Evolutionary conservation across 192 early-diverging fungal species (phyloP), one percentile per base, ranked within the genome.

Genomic region (Rhizophagus sp.): DNA sequence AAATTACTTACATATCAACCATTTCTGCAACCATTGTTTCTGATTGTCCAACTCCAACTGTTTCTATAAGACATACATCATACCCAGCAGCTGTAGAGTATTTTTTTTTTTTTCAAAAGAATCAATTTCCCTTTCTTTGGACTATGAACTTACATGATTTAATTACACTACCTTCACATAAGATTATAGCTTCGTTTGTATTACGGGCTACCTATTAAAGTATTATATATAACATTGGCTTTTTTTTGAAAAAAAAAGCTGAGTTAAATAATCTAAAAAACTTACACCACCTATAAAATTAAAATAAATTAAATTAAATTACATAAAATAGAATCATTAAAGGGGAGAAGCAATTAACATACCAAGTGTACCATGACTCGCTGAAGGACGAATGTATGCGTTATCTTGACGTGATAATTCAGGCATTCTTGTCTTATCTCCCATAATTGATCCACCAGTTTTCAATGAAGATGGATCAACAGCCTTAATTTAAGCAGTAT

Each of bases 11-110:
- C 91, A 95, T 94, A 80, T 96, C 95, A 25, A 94, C 93, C 91
- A 96, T 95, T 27, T 95, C 95, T 9, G 93, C 84, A 5, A 96
- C 93, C 91, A 95, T 95, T 7, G 91, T 94, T 81, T 96, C 95
- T 2, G 91, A 93, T 81, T 96, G 95, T 19, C 95, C 95, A 8
- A 96, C 95, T 39, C 95, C 95, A 11, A 96, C 94, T 1, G 95
- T 95, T 81, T 96, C 95, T 11, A 96, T 91, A 5, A 96, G 83
- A 39, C 91, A 89, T 24, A 95, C 88, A 79, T 96, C 93, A 79
- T 92, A 95, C 27, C 93, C 94, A 62, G 89, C 86, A 67, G 95
- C 93, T 93, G 78, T 64, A 64, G 8, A 1, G 41, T 44, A 44
- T 44, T 44, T 39, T 0, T 34, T 44, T 44, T 39, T 0, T 34